Evolutionary conservation across 2,329 filamentous ascomycete species (phyloP), one percentile per base, ranked within the genome.

Genomic region (Leptographium radiaticola): DNA sequence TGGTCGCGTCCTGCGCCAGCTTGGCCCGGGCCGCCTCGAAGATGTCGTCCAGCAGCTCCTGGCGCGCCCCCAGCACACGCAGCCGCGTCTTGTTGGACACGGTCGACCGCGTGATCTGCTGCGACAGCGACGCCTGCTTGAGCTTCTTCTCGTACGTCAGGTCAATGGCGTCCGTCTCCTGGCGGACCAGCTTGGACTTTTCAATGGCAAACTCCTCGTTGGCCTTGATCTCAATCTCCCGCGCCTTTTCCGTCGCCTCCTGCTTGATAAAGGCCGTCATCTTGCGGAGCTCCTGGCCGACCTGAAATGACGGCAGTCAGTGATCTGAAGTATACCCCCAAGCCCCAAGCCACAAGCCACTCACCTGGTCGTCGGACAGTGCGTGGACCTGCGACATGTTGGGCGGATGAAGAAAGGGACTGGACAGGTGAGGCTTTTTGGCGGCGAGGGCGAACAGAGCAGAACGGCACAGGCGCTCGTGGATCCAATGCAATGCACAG

Each of bases 201-300:
- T 98, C 93, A 68, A 96, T 97, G 68, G 89, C 87, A 73, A 97
- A 97, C 72, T 98, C 93, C 72, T 97, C 89, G 75, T 97, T 90
- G 70, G 93, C 93, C 75, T 97, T 97, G 75, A 97, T 86, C 67
- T 93, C 83, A 71, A 98, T 97, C 73, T 98, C 93, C 68, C 87
- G 87, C 64, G 89, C 89, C 74, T 98, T 98, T 70, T 98, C 93
- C 66, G 86, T 81, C 56, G 93, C 93, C 76, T 98, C 93, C 75
- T 97, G 93, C 71, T 89, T 88, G 83, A 98, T 98, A 81, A 98
- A 98, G 68, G 90, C 91, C 57, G 93, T 97, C 93, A 98, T 98
- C 82, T 98, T 98, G 79, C 88, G 90, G 73, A 98, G 87, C 83
- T 98, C 93, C 74, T 88, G 84, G 74, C 87, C 84, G 79, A 98